Conservation (phyloP, 108 stramenopile genomes). For the Nitzschia inconspicua region DNA sequence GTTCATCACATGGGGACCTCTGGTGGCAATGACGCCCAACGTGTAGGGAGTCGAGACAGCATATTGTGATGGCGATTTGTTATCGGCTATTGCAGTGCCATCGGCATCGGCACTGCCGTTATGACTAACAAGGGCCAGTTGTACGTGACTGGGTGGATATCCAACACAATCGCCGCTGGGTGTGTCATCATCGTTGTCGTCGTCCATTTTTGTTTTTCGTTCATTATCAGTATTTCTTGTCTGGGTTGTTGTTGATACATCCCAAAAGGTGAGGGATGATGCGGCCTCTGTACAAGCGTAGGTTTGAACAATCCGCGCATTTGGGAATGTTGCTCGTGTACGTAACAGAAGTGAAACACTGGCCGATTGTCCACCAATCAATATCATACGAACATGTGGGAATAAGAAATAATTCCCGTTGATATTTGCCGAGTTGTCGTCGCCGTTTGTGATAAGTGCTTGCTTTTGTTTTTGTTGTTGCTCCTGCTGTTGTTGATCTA, state of each 20-base stretch:
- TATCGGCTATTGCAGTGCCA: background rate
- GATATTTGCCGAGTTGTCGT: background rate
- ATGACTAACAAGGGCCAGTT: slow-evolving; percentile 23
- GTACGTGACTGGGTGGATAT: slow-evolving; percentile 56
- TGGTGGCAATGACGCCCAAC: slow-evolving; percentile 77
- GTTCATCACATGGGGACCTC: slow-evolving; percentile 86
- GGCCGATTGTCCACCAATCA: slow-evolving; percentile 88
- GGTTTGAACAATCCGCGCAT: slow-evolving; percentile 82
- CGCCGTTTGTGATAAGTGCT: background rate
- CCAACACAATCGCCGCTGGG: slow-evolving; percentile 60
- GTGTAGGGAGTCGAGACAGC: slow-evolving; percentile 13
- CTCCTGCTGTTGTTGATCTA: background rate
- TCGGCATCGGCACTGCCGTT: background rate
- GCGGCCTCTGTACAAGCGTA: slow-evolving; percentile 95
- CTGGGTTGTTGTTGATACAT: slow-evolving; percentile 7
- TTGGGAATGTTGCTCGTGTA: slow-evolving; percentile 55
- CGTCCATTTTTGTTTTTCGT: background rate
- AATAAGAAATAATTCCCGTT: no score
- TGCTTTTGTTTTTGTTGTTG: background rate
- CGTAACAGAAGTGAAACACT: slow-evolving; percentile 21
- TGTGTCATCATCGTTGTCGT: background rate
- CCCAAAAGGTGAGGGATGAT: slow-evolving; percentile 83
- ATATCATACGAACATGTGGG: slow-evolving; percentile 56
- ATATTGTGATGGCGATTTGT: background rate
- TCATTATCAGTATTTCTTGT: background rate